phyloP scores from a whole-genome alignment of 495 filamentous ascomycete species.

The Cladorrhinum samala region DNA sequence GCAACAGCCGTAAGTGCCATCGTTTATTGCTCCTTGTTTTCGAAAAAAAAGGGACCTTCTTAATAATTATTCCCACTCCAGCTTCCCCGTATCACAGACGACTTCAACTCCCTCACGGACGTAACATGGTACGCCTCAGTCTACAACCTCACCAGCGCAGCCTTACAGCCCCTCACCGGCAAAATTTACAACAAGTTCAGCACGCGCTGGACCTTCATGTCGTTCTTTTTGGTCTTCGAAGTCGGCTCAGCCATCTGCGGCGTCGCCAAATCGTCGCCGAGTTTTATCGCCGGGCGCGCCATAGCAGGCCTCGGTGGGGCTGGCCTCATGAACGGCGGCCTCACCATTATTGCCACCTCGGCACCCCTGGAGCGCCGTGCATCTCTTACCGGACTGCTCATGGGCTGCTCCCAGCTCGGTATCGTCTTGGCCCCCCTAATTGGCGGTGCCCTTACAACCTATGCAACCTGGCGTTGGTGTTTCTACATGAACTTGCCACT shows the following conservation, averaged over 20 bases:
- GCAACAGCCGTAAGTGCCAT: slow-evolving; percentile 37
- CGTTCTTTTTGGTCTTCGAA: slow-evolving; percentile 36
- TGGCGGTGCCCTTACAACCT: slow-evolving; percentile 46
- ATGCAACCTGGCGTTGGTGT: slow-evolving; percentile 53
- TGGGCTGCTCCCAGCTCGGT: slow-evolving; percentile 57
- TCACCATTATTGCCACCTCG: slow-evolving; percentile 31
- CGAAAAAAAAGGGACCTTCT: not conserved
- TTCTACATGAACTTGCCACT: slow-evolving; percentile 70
- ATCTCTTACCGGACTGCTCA: slow-evolving; percentile 31
- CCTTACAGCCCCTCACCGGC: slow-evolving; percentile 47
- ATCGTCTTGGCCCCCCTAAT: slow-evolving; percentile 61
- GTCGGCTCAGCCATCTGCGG: slow-evolving; percentile 49
- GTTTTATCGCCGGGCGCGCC: slow-evolving; percentile 50
- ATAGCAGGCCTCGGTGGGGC: slow-evolving; percentile 46
- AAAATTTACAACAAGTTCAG: slow-evolving; percentile 46
- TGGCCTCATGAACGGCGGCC: slow-evolving; percentile 32
- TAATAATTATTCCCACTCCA: slow-evolving; percentile 3
- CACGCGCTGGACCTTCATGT: slow-evolving; percentile 37
- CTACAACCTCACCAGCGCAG: slow-evolving; percentile 47
- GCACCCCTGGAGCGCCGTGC: slow-evolving; percentile 35
- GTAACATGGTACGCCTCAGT: slow-evolving; percentile 48
- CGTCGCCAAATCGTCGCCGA: slow-evolving; percentile 37
- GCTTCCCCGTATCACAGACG: slow-evolving; percentile 43
- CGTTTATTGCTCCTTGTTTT: not conserved
- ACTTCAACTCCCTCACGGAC: slow-evolving; percentile 42